A percentile compares a stretch with the other conserved stretches of the same genome.
Conservation (phyloP, 139 green algal species). For the Astrephomene gubernaculifera region DNA sequence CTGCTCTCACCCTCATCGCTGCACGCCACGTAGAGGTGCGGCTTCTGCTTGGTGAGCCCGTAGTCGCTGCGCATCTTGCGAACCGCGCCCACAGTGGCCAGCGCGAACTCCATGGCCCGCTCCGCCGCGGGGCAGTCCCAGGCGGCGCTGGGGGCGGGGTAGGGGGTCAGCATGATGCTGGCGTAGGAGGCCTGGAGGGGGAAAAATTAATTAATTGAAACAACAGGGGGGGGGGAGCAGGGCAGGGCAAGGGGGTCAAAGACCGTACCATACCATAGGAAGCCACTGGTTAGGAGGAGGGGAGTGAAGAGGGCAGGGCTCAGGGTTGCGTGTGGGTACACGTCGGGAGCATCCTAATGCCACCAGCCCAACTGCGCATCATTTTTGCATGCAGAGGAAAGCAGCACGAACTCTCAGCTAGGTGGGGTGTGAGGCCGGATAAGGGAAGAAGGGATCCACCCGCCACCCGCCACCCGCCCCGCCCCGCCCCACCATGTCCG, state of each 20-base stretch:
- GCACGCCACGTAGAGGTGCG: slow-evolving; percentile 75
- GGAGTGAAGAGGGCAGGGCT: too few species aligned
- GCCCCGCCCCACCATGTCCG: neutral
- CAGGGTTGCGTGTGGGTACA: too few species aligned
- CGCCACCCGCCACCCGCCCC: neutral
- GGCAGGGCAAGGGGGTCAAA: neutral
- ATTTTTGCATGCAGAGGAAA: too few species aligned
- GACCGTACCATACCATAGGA: too few species aligned
- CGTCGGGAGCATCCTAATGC: too few species aligned
- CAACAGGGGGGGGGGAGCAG: neutral
- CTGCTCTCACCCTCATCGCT: slow-evolving; percentile 40
- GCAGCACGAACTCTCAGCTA: too few species aligned
- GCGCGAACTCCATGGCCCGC: slow-evolving; percentile 69
- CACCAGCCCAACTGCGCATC: too few species aligned
- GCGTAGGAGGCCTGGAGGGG: slow-evolving; percentile 35
- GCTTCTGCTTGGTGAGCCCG: slow-evolving; percentile 83
- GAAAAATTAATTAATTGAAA: too few species aligned
- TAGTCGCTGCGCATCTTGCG: slow-evolving; percentile 83
- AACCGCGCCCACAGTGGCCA: slow-evolving; percentile 22
- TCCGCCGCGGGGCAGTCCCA: slow-evolving; percentile 72
- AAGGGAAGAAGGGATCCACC: neutral
- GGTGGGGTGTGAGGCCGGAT: neutral
- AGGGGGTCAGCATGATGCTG: slow-evolving; percentile 88
- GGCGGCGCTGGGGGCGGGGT: slow-evolving; percentile 64
- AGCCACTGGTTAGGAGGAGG: too few species aligned